phyloP scores from a whole-genome alignment of 257 asterid species.

The Solanum etuberosum region DNA sequence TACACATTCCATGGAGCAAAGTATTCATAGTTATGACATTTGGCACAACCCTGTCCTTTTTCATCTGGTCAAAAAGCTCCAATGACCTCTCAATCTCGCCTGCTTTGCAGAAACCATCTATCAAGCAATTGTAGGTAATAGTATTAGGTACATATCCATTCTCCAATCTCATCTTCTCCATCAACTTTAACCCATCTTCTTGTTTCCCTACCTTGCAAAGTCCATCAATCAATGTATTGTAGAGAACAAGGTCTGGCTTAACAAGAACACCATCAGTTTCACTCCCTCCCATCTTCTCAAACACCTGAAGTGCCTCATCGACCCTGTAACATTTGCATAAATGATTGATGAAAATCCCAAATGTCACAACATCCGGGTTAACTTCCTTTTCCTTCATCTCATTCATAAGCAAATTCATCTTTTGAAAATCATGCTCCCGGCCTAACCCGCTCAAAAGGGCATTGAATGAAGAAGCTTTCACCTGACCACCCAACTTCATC shows the following conservation, averaged over 20 bases:
- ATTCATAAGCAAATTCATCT: slow-evolving; percentile 62
- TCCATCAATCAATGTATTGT: slow-evolving; percentile 70
- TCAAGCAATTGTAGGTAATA: slow-evolving; percentile 52
- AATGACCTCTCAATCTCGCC: slow-evolving; percentile 55
- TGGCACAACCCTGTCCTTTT: slow-evolving; percentile 21
- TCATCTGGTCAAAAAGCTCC: slow-evolving; percentile 55
- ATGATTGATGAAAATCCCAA: slow-evolving; percentile 56
- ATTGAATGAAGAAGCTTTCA: slow-evolving; percentile 43
- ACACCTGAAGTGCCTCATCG: slow-evolving; percentile 62
- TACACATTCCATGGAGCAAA: slow-evolving; percentile 66
- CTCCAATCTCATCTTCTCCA: slow-evolving; percentile 52
- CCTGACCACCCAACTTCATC: slow-evolving; percentile 33
- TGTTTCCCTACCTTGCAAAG: slow-evolving; percentile 81
- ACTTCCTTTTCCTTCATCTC: slow-evolving; percentile 72
- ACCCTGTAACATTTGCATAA: slow-evolving; percentile 51
- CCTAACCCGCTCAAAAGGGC: slow-evolving; percentile 49
- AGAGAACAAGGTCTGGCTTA: slow-evolving; percentile 50
- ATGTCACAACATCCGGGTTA: slow-evolving; percentile 46
- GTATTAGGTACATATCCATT: slow-evolving; percentile 32
- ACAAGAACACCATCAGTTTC: slow-evolving; percentile 27
- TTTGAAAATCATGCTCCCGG: slow-evolving; percentile 25
- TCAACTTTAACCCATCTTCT: slow-evolving; percentile 52
- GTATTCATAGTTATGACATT: slow-evolving; percentile 49
- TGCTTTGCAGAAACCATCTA: slow-evolving; percentile 75
- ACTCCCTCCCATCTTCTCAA: slow-evolving; percentile 40